These are phyloP conservation scores for Clitopilus hobsonii DNA, from an alignment of 768 basidiomycete species.

Conservation along the genomic window DNA sequence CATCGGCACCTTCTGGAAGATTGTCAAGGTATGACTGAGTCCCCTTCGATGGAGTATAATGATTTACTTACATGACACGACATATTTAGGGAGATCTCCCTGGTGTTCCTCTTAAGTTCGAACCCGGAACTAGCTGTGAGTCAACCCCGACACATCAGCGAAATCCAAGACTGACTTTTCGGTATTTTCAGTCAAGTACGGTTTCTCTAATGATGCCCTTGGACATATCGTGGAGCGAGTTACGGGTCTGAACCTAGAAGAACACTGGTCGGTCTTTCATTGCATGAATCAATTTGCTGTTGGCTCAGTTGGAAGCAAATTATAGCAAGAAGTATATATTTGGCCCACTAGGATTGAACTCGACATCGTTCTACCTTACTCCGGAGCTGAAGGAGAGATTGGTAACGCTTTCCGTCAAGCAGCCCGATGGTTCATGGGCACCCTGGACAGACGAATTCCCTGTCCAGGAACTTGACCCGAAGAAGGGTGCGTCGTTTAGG, in stretches of 20 bases:
- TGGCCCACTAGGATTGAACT: neutral
- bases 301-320: neutral
- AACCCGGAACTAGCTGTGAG: slow-evolving; percentile 25
- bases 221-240: slow-evolving; percentile 24
- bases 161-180: neutral
- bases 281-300: neutral
- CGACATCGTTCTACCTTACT: neutral
- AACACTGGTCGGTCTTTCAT: slow-evolving; percentile 18
- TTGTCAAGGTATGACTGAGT: slow-evolving; percentile 10
- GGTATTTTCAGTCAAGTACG: slow-evolving; percentile 16
- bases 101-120: slow-evolving; percentile 17
- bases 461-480: slow-evolving; percentile 9
- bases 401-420: neutral
- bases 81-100: slow-evolving; percentile 8
- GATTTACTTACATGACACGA: slow-evolving; percentile 11
- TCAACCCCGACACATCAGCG: neutral
- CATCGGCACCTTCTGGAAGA: slow-evolving; percentile 10
- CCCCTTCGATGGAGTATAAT: neutral
- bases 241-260: slow-evolving; percentile 19
- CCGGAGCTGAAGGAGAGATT: neutral
- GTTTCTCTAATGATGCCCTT: slow-evolving; percentile 16
- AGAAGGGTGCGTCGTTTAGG: slow-evolving; percentile 6
- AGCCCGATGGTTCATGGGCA: neutral
- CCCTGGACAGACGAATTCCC: slow-evolving; percentile 10
- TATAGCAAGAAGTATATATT: neutral